Evolutionary conservation across 768 basidiomycete species (phyloP).

Genomic region (Hydnomerulius pinastri): DNA sequence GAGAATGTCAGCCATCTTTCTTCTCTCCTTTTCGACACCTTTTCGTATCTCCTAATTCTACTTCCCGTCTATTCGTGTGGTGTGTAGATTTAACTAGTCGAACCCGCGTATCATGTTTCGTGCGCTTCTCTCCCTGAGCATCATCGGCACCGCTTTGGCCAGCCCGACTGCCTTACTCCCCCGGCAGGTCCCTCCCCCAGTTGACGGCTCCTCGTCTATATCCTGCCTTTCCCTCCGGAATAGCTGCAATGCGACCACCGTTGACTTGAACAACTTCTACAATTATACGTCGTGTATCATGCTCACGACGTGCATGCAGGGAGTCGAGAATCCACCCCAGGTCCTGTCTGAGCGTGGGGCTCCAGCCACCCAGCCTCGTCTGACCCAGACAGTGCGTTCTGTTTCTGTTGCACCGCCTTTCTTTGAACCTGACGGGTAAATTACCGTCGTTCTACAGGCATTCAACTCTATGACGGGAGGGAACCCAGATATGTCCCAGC

Average conservation of each 20-base stretch:
- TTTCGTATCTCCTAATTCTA: no score
- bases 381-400: conserved; percentile 15
- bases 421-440: background rate
- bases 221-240: conserved; percentile 20
- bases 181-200: conserved; percentile 10
- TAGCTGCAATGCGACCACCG: conserved; percentile 18
- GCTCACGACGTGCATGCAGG: conserved; percentile 15
- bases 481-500: conserved; percentile 20
- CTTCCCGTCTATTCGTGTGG: no score
- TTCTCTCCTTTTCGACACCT: no score
- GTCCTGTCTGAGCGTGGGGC: conserved; percentile 9
- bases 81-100: no score
- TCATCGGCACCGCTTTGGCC: conserved; percentile 7
- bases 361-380: conserved; percentile 16
- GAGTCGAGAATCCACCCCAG: conserved; percentile 2
- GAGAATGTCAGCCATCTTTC: no score
- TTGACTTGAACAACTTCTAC: conserved; percentile 21
- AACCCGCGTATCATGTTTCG: conserved; percentile 9
- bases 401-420: background rate
- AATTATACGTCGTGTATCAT: conserved; percentile 21
- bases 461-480: conserved; percentile 21
- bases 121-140: background rate
- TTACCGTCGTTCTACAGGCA: conserved; percentile 4
- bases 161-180: conserved; percentile 3
- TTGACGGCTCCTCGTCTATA: background rate